Conservation (phyloP, 495 filamentous ascomycete species). For the Podospora conica region DNA sequence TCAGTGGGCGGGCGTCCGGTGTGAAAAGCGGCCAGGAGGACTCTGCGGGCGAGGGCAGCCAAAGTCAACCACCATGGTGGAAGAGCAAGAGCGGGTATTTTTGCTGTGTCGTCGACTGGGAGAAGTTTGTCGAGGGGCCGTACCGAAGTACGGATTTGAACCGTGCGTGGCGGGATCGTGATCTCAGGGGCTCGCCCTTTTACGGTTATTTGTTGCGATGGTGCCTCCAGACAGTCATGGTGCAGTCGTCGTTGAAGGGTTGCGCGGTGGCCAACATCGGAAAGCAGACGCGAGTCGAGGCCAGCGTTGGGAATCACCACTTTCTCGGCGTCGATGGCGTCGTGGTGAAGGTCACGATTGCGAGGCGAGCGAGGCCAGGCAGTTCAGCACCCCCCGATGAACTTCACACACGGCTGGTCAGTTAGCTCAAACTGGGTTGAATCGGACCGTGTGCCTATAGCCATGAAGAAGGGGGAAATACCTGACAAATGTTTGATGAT, state of each 20-base stretch:
- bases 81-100: constrained; percentile 3
- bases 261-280: background rate
- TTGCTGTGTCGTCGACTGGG: constrained; percentile 1
- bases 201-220: background rate
- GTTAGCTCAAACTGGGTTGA: background rate
- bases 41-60: no score
- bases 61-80: background rate
- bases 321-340: constrained; percentile 7
- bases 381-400: background rate
- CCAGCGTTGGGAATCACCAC: background rate
- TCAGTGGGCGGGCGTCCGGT: no score
- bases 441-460: background rate
- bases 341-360: background rate
- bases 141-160: background rate
- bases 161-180: background rate
- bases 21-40: no score
- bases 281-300: background rate
- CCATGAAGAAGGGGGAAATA: background rate
- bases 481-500: background rate
- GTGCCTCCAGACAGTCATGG: background rate
- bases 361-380: background rate
- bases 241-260: background rate
- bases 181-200: background rate
- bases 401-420: background rate
- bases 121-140: background rate